phyloP scores from a whole-genome alignment of 1,284 basidiomycete genomes.

The Cryptococcus sp. region DNA sequence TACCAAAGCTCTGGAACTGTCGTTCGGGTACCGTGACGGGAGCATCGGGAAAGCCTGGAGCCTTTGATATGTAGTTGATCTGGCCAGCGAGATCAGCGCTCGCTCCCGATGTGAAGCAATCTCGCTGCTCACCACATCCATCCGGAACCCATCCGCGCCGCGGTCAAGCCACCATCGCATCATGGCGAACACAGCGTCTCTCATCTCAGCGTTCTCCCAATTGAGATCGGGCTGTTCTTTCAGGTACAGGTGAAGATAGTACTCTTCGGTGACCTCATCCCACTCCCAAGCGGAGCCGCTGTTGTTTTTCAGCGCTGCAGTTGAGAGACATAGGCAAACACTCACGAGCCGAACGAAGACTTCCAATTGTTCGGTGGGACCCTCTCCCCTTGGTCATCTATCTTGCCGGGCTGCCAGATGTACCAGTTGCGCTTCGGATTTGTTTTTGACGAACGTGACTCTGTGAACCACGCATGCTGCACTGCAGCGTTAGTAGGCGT shows the following conservation, averaged over 20 bases:
- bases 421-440: slow-evolving; percentile 53
- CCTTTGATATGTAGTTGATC: slow-evolving; percentile 65
- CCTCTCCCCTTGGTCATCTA: slow-evolving; percentile 30
- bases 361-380: slow-evolving; percentile 52
- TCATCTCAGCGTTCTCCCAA: slow-evolving; percentile 36
- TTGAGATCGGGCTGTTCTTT: slow-evolving; percentile 52
- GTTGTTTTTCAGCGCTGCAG: background rate
- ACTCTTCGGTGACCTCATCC: slow-evolving; percentile 51
- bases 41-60: slow-evolving; percentile 63
- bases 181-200: slow-evolving; percentile 37
- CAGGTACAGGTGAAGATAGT: slow-evolving; percentile 52
- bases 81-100: background rate
- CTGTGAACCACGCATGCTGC: slow-evolving; percentile 52
- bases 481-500: slow-evolving; percentile 14
- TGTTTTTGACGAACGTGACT: slow-evolving; percentile 37
- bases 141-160: slow-evolving; percentile 53
- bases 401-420: slow-evolving; percentile 46
- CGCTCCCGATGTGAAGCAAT: background rate
- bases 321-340: background rate
- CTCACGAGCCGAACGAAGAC: slow-evolving; percentile 37
- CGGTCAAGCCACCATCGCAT: slow-evolving; percentile 53
- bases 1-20: slow-evolving; percentile 61
- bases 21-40: slow-evolving; percentile 58
- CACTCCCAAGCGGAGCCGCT: slow-evolving; percentile 47
- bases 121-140: slow-evolving; percentile 1